These are phyloP conservation scores for Anisodus acutangulus DNA, from an alignment of 257 asterid genomes.

Conservation along the genomic window DNA sequence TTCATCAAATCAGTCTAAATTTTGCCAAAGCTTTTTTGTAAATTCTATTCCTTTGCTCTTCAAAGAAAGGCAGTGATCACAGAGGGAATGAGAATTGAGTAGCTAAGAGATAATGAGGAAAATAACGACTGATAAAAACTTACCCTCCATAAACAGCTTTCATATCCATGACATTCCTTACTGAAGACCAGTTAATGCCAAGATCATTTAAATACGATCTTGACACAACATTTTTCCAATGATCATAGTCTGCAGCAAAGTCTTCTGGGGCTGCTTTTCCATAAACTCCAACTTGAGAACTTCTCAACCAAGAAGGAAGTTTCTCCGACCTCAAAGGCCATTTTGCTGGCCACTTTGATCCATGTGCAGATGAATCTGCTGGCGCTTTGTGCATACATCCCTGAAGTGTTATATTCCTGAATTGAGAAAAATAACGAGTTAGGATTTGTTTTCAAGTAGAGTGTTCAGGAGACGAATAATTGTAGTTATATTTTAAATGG, in stretches of 20 bases:
- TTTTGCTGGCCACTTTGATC: constrained; percentile 35
- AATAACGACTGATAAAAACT: constrained; percentile 10
- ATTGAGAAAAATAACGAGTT: constrained; percentile 18
- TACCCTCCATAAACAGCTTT: constrained; percentile 41
- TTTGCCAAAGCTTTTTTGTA: background rate
- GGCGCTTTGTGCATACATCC: constrained; percentile 36
- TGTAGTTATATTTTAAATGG: background rate
- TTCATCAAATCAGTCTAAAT: background rate
- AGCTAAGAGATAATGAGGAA: background rate
- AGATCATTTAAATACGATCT: constrained; percentile 34
- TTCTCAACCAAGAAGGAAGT: constrained; percentile 33
- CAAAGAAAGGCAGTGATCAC: background rate
- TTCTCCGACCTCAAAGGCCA: constrained; percentile 36
- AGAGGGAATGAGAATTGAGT: background rate
- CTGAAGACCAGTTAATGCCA: constrained; percentile 33
- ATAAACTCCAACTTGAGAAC: constrained; percentile 37
- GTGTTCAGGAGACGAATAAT: constrained; percentile 11
- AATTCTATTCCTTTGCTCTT: background rate
- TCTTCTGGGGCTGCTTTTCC: constrained; percentile 39
- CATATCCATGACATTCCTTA: constrained; percentile 41
- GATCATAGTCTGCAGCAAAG: constrained; percentile 33
- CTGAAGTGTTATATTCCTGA: constrained; percentile 33
- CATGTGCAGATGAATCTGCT: constrained; percentile 28
- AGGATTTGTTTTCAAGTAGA: background rate
- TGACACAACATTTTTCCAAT: constrained; percentile 35